Evolutionary conservation across 2,329 filamentous ascomycete genomes (phyloP).

Genomic region (Stagonosporopsis tanaceti): DNA sequence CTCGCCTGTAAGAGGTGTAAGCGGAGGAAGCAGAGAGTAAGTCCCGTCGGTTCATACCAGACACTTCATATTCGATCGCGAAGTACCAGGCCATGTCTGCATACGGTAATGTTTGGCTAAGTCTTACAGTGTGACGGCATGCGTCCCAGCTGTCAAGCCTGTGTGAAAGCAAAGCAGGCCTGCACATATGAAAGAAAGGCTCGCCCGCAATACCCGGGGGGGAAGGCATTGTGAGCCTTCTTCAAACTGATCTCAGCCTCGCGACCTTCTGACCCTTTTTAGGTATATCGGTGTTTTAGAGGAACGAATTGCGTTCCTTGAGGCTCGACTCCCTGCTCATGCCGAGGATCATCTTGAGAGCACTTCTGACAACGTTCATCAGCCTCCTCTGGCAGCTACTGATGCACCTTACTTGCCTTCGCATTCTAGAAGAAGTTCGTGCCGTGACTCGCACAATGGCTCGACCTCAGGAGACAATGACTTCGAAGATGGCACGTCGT

Average conservation of each 20-base stretch:
- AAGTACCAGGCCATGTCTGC: background rate
- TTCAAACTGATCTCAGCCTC: too few relatives aligned
- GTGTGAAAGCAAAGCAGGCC: constrained; percentile 27
- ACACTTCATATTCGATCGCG: background rate
- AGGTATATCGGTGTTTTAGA: constrained; percentile 39
- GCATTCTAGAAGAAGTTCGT: background rate
- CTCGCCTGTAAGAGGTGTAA: constrained; percentile 40
- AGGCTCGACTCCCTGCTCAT: constrained; percentile 37
- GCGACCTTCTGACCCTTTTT: background rate
- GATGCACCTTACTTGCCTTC: background rate
- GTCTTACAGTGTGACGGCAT: constrained; percentile 33
- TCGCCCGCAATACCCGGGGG: constrained; percentile 38
- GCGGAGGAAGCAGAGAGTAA: constrained; percentile 37
- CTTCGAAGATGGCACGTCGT: constrained; percentile 33
- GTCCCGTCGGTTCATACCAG: background rate
- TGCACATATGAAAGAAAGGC: constrained; percentile 36
- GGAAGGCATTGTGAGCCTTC: constrained; percentile 31
- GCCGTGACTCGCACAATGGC: constrained; percentile 12
- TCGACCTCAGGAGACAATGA: constrained; percentile 24
- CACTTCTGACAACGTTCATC: background rate
- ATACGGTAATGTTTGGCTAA: too few relatives aligned
- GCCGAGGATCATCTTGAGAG: constrained; percentile 34
- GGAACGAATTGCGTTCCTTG: constrained; percentile 38
- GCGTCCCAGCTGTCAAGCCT: constrained; percentile 32
- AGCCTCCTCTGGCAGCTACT: background rate